phyloP scores from a whole-genome alignment of 2,329 filamentous ascomycete genomes.

The Cryphonectria parasitica region DNA sequence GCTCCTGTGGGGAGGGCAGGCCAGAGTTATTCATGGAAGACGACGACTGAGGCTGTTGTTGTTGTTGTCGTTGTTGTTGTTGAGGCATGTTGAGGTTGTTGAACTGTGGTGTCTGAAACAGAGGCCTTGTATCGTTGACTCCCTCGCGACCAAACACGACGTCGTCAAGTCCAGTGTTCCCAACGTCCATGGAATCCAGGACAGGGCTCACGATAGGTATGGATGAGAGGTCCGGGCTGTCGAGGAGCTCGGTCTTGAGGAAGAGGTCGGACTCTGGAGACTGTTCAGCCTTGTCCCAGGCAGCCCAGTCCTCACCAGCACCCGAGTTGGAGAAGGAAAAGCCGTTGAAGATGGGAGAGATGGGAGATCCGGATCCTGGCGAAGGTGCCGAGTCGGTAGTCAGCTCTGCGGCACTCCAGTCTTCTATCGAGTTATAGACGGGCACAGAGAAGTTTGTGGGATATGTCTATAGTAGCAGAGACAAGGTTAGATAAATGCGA shows the following conservation, averaged over 20 bases:
- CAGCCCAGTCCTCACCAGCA: slow-evolving; percentile 36
- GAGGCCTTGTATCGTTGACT: slow-evolving; percentile 34
- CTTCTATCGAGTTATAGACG: slow-evolving; percentile 36
- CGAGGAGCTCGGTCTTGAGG: slow-evolving; percentile 40
- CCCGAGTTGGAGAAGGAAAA: slow-evolving; percentile 38
- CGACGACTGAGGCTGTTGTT: slow-evolving; percentile 6
- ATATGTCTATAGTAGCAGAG: slow-evolving; percentile 17
- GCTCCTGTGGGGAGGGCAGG: slow-evolving; percentile 13
- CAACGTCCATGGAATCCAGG: slow-evolving; percentile 42
- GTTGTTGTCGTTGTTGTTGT: slow-evolving; percentile 17
- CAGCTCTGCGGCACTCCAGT: slow-evolving; percentile 39
- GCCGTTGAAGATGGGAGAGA: slow-evolving; percentile 39
- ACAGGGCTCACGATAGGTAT: slow-evolving; percentile 39
- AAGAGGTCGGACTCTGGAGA: slow-evolving; percentile 38
- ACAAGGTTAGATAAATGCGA: background rate
- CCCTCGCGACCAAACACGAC: slow-evolving; percentile 34
- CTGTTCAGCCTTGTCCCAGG: slow-evolving; percentile 38
- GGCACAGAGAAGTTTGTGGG: slow-evolving; percentile 16
- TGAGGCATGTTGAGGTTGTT: slow-evolving; percentile 29
- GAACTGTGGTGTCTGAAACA: slow-evolving; percentile 35
- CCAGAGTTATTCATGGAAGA: slow-evolving; percentile 14
- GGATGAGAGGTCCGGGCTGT: slow-evolving; percentile 36
- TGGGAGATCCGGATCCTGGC: slow-evolving; percentile 35
- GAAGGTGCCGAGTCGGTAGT: slow-evolving; percentile 43
- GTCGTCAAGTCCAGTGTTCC: slow-evolving; percentile 29